Evolutionary conservation across 2,329 filamentous ascomycete genomes (phyloP), one percentile per base, ranked within the genome.

Genomic region (Aphanocladium album): DNA sequence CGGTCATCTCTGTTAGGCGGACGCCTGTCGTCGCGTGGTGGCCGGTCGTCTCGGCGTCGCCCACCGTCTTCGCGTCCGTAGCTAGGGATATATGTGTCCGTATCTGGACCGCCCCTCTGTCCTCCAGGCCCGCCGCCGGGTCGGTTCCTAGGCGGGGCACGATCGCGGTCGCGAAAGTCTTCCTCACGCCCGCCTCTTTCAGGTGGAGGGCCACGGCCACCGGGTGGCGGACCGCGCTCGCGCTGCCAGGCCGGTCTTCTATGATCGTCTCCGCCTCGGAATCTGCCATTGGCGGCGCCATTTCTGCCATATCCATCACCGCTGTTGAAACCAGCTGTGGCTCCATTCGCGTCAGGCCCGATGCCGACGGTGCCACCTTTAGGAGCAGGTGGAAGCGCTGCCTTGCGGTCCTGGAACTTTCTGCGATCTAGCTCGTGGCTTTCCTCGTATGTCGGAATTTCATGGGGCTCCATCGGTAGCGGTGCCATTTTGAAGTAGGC

Each of bases 341-440:
- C 73, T 5, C 74, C 73, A 63, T 82, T 80, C 11, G 80, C 79
- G 30, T 80, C 79, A 1, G 80, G 79, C n/a, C 85, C 86, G 68
- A 91, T 86, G 16, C 93, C 93, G 3, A 96, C 92, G 1, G 91
- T 92, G 4, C 91, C 93, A 14, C 93, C 93, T 67, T 93, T 92
- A 0, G 95, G 95, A 0, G 93, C 95, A 14, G 95, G 93, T 4
- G 93, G 93, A 12, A 93, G 82, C 23, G 88, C 89, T 23, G 89
- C 89, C 70, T 91, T 91, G 69, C 95, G 89, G 62, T 92, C 89
- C 66, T 96, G 89, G 67, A 92, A 93, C 74, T 93, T 96, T 72
- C 92, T 86, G 55, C 93, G 85, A 72, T 99, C 95, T n/a, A 98
- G 80, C 74, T 99, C 95, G 74, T 99, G 95, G 49, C 92, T 96